Base-by-base conservation (phyloP, 805 yeast genomes). In the Saccharomycopsis microspora region DNA sequence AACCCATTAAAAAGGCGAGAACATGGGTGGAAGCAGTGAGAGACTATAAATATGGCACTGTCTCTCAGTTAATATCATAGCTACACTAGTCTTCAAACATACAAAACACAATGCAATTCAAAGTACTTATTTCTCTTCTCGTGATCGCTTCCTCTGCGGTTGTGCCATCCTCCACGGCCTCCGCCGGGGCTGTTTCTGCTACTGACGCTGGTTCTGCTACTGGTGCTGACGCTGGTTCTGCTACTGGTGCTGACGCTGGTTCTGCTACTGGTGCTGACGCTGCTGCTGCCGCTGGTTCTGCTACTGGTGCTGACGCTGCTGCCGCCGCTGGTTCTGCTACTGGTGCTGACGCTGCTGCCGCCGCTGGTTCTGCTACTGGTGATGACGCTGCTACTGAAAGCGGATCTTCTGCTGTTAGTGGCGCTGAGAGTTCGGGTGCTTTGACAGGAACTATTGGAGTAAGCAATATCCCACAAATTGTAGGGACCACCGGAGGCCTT, bases 111-210 rank as follows among this genome's bases (percentile, higher is more conserved):
- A 19, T 19, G 19, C 19, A 19, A 19, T 19, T 19, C 19, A 19
- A 19, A 19, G 19, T 19, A 1, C 19, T 19, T 19, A 19, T 19
- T 19, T 19, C 19, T 19, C 19, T 19, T 19, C 19, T 19, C 19
- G 19, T 19, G 19, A 19, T 19, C 19, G 19, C 19, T 19, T 19
- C 19, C 19, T 19, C 19, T 19, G 19, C 19, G 19, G 19, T 19
- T 19, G 19, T 19, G 19, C 19, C 19, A 19, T 19, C 19, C 44
- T 19, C 44, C 29, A 28, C 19, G 1, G 44, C 11, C 46, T 75
- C 79, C 6, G 97, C 90, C 7, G 96, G 96, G n/a, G 68, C 73
- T 38, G 82, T 95, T 32, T 89, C 90, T 66, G 97, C 96, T 1
- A 77, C 78, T 46, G 55, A 85, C 49, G 96, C 96, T 9, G 97